Conservation (phyloP, 805 yeast genomes). For the Metschnikowia borealis region DNA sequence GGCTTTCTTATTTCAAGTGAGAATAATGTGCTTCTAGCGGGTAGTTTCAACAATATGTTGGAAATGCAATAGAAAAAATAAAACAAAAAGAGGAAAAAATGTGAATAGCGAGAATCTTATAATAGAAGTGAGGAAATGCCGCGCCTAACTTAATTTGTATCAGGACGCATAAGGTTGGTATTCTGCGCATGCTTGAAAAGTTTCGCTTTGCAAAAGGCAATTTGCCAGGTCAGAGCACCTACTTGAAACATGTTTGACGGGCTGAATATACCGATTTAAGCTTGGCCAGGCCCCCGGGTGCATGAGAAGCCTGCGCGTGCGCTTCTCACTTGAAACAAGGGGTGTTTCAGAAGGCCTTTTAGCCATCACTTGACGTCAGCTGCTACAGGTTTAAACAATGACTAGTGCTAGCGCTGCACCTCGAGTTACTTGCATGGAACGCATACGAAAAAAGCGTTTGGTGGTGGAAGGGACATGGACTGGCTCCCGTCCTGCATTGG, state of each 20-base stretch:
- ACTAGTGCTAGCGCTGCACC: not conserved
- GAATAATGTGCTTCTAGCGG: not conserved
- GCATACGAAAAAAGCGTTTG: not conserved
- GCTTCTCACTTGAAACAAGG: not conserved
- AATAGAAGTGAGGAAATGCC: slow-evolving; percentile 4
- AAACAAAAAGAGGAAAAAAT: slow-evolving; percentile 1
- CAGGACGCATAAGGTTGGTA: not conserved
- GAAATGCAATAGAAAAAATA: not conserved
- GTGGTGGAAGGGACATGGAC: not conserved
- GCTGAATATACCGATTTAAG: not conserved
- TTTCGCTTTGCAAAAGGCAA: not conserved
- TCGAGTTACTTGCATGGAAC: not conserved
- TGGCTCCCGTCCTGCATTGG: not conserved
- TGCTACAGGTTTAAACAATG: not conserved
- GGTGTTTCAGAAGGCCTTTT: no score
- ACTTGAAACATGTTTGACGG: not conserved
- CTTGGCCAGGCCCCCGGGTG: not conserved
- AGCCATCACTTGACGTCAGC: not conserved
- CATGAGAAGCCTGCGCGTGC: not conserved
- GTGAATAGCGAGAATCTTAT: slow-evolving; percentile 4
- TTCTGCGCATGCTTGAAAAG: slow-evolving; percentile 4
- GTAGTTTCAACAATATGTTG: not conserved
- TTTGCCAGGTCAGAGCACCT: not conserved
- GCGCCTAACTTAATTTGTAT: slow-evolving; percentile 2
- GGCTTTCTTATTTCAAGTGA: not conserved